Evolutionary conservation across 805 yeast genomes (phyloP).

Genomic region (Wickerhamiella occidentalis): DNA sequence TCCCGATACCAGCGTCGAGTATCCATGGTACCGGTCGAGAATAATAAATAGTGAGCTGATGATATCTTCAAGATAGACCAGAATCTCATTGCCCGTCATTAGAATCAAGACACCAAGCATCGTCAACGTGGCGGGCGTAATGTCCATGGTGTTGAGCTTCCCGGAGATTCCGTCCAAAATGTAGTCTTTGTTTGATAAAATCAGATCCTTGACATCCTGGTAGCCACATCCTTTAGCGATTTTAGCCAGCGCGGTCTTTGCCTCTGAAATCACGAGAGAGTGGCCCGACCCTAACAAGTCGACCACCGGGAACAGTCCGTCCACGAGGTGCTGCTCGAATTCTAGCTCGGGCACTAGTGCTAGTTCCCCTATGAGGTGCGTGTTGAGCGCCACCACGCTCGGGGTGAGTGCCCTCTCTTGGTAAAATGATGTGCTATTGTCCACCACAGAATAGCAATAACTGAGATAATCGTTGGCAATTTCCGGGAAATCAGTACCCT

Average conservation of each 20-base stretch:
- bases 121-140: conserved; percentile 62
- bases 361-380: conserved; percentile 17
- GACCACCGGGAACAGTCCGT: conserved; percentile 57
- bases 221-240: conserved; percentile 42
- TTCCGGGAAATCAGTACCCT: conserved; percentile 10
- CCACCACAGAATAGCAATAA: conserved; percentile 15
- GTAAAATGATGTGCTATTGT: conserved; percentile 6
- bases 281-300: conserved; percentile 55
- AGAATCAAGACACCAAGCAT: conserved; percentile 57
- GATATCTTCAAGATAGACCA: conserved; percentile 60
- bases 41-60: conserved; percentile 62
- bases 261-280: conserved; percentile 35
- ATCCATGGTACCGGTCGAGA: conserved; percentile 77
- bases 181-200: conserved; percentile 58
- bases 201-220: conserved; percentile 40
- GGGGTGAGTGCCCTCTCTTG: neutral
- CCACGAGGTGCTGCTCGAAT: conserved; percentile 50
- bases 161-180: conserved; percentile 66
- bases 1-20: conserved; percentile 55
- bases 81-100: conserved; percentile 54
- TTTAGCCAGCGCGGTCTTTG: conserved; percentile 41
- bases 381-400: conserved; percentile 8
- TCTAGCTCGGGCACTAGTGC: conserved; percentile 20
- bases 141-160: conserved; percentile 52
- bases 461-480: conserved; percentile 15